A percentile compares a stretch with the other conserved stretches of the same genome.
These are phyloP conservation scores for Pichia norvegensis DNA, from an alignment of 1,139 yeast genomes.

Conservation along the genomic window DNA sequence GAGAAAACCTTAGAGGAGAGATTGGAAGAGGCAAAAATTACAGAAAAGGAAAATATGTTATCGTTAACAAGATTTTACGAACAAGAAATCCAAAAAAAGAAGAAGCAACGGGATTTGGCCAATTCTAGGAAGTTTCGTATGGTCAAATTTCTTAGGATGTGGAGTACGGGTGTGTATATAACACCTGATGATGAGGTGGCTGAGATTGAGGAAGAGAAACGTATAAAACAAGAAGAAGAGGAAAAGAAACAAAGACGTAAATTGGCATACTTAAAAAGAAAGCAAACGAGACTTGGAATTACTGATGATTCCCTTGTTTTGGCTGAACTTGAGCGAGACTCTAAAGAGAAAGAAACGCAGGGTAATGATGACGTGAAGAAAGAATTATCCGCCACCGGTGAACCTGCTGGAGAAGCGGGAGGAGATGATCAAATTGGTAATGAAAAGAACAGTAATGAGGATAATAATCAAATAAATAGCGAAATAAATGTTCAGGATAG, in stretches of 20 bases:
- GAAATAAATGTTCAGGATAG: background rate
- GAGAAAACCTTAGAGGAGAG: conserved; percentile 82
- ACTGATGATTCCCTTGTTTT: conserved; percentile 2
- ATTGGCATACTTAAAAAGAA: conserved; percentile 34
- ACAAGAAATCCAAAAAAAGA: conserved; percentile 76
- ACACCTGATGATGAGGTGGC: conserved; percentile 52
- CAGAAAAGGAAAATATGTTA: conserved; percentile 67
- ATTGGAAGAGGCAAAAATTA: conserved; percentile 74
- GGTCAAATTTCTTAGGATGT: conserved; percentile 46
- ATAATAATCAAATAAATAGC: background rate
- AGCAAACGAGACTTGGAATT: conserved; percentile 10
- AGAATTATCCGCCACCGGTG: background rate
- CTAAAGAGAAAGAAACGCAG: background rate
- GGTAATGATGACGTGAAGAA: background rate
- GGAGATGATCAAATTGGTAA: background rate
- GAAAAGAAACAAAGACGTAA: conserved; percentile 32
- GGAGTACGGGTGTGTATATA: conserved; percentile 34
- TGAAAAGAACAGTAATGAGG: background rate
- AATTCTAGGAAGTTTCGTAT: conserved; percentile 56
- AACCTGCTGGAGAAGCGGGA: background rate
- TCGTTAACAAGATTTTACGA: conserved; percentile 74
- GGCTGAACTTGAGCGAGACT: background rate
- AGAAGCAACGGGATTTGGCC: conserved; percentile 65
- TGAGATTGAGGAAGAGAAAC: conserved; percentile 32
- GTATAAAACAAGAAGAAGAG: conserved; percentile 30